phyloP scores from a whole-genome alignment of 352 stramenopile species.

The Blastocystis sp. region DNA sequence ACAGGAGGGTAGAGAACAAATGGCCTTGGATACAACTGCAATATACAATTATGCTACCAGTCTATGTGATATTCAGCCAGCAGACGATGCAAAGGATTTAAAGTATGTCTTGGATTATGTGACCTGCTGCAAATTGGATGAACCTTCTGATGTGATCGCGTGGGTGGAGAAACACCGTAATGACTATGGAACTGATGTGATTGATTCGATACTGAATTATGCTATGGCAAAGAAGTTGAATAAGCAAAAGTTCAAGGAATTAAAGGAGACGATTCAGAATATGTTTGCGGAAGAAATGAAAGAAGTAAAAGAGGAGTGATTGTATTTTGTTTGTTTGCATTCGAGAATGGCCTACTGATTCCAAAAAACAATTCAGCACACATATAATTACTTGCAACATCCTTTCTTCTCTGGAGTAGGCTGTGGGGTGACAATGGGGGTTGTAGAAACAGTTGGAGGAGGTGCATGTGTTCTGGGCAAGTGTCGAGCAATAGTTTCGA shows the following conservation, averaged over 20 bases:
- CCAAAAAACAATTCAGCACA: background rate
- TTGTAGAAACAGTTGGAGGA: background rate
- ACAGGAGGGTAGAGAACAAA: slow-evolving; percentile 59
- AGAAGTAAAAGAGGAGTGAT: background rate
- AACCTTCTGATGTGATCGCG: slow-evolving; percentile 38
- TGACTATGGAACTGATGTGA: slow-evolving; percentile 26
- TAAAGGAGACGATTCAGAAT: slow-evolving; percentile 1
- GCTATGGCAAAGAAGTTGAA: slow-evolving; percentile 63
- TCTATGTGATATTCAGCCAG: slow-evolving; percentile 52
- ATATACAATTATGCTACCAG: slow-evolving; percentile 42
- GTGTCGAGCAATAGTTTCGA: slow-evolving; percentile 76
- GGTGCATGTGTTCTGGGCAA: slow-evolving; percentile 53
- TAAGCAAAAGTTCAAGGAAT: slow-evolving; percentile 56
- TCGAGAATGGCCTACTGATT: slow-evolving; percentile 51
- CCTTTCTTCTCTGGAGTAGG: slow-evolving; percentile 56
- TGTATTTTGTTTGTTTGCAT: background rate
- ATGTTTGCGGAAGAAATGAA: slow-evolving; percentile 38
- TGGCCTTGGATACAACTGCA: slow-evolving; percentile 29
- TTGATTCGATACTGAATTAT: slow-evolving; percentile 60
- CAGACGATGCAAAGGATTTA: slow-evolving; percentile 48
- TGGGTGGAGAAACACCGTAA: slow-evolving; percentile 54
- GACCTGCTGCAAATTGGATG: slow-evolving; percentile 56
- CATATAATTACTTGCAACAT: slow-evolving; percentile 51
- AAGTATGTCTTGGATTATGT: slow-evolving; percentile 64
- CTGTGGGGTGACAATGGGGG: background rate